Evolutionary conservation across 148 eudicot genomes (phyloP).

Genomic region (Camellia sinensis): DNA sequence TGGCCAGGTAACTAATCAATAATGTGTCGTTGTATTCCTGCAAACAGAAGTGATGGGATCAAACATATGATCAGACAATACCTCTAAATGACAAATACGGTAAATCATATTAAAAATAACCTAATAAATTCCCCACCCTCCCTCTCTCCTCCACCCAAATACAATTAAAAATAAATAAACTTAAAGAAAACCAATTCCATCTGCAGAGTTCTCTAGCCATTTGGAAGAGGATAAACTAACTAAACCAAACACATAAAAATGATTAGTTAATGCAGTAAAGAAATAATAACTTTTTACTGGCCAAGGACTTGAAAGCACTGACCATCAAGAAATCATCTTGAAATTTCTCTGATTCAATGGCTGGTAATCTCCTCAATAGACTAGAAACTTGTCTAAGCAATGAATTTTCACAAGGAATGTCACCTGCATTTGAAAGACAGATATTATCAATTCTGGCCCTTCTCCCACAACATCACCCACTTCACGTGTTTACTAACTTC

Average conservation of each 20-base stretch:
- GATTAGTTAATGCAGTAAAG: background rate
- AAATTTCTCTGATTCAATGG: constrained; percentile 80
- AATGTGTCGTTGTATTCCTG: constrained; percentile 96
- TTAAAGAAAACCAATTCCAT: background rate
- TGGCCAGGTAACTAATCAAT: constrained; percentile 78
- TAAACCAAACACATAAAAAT: background rate
- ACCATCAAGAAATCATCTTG: constrained; percentile 95
- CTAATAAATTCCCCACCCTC: too few species aligned
- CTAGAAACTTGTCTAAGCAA: constrained; percentile 94
- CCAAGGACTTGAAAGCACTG: constrained; percentile 21
- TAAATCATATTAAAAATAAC: too few species aligned
- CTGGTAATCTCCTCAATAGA: constrained; percentile 92
- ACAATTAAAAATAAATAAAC: background rate
- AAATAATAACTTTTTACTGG: background rate
- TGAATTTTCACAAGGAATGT: constrained; percentile 40
- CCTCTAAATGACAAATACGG: background rate
- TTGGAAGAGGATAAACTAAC: background rate
- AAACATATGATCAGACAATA: background rate
- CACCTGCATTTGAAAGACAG: constrained; percentile 41
- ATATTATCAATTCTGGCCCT: constrained; percentile 5
- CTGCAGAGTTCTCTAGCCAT: background rate
- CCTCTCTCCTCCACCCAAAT: too few species aligned
- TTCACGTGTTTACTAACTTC: background rate
- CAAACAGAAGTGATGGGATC: constrained; percentile 11
- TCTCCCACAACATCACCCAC: background rate